A percentile compares a stretch with the other conserved stretches of the same genome.
These are phyloP conservation scores for Colletotrichum coccodes DNA, from an alignment of 2,329 filamentous ascomycete genomes.

Conservation along the genomic window DNA sequence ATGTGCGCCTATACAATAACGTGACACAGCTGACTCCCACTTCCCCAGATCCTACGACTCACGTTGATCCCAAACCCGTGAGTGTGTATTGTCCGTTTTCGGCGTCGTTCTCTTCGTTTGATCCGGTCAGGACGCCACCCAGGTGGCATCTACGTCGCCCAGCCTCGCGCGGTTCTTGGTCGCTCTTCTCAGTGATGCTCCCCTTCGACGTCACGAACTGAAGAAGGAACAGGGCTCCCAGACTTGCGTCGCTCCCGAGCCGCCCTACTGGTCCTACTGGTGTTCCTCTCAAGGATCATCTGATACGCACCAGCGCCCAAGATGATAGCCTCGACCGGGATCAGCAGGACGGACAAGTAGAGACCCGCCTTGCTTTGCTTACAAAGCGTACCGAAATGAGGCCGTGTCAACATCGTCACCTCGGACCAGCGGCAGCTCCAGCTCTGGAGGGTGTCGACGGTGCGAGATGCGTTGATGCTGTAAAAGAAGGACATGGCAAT, in stretches of 20 bases:
- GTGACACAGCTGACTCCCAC: background rate
- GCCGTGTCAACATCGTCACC: constrained; percentile 61
- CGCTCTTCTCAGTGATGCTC: constrained; percentile 1
- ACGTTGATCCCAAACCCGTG: background rate
- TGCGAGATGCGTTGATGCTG: constrained; percentile 61
- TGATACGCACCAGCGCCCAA: constrained; percentile 58
- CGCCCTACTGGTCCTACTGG: constrained; percentile 42
- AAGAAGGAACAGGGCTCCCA: constrained; percentile 39
- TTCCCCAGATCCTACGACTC: background rate
- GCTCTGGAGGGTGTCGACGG: constrained; percentile 65
- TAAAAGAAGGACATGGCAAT: constrained; percentile 68
- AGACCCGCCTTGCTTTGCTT: constrained; percentile 64
- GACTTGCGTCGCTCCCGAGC: constrained; percentile 44
- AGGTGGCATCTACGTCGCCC: background rate
- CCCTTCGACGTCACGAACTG: constrained; percentile 21
- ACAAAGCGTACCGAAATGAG: constrained; percentile 67
- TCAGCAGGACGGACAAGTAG: constrained; percentile 64
- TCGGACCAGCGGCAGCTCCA: constrained; percentile 71
- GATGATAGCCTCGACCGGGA: constrained; percentile 64
- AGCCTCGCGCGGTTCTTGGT: background rate
- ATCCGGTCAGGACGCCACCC: background rate
- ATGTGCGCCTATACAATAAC: background rate
- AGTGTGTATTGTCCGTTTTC: constrained; percentile 6
- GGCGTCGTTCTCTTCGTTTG: background rate
- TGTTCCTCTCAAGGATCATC: constrained; percentile 55